Evolutionary conservation across 805 yeast species (phyloP), one percentile per base, ranked within the genome.

Genomic region (Spathaspora hagerdaliae): DNA sequence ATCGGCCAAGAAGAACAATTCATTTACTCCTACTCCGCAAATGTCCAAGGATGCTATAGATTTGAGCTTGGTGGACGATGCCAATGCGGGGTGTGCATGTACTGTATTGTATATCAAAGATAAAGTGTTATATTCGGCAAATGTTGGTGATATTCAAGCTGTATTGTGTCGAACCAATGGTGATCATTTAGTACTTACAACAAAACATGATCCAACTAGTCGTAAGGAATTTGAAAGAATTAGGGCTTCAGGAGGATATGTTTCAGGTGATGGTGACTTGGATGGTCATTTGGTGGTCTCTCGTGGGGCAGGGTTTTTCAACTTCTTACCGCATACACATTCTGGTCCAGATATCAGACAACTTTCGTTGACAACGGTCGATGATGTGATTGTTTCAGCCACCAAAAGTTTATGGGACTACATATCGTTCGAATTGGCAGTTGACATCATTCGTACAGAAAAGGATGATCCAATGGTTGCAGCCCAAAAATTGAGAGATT

Each of bases 401-500:
- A 84, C 94, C 2, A 80, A 79, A 48, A 86, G 83, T 46, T 64
- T 94, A 41, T 94, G 98, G 97, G 90, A 91, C 48, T 79, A 75
- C 55, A 76, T 94, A 50, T 79, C 90, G 7, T 81, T 80, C 52
- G 95, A 90, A 56, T 76, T 88, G 11, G 97, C 96, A 0, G 96
- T 91, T 32, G 99, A 94, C 64, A 82, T 94, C 46, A 83, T 91
- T 11, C 76, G 96, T 49, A 87, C 84, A 50, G 87, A 84, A 56
- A 82, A 81, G 55, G 82, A 82, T 14, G 88, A 87, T 54, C 96
- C 97, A 2, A 84, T 88, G 81, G 62, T 82, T 26, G 97, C 97
- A 0, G 97, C 99, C 0, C 95, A 89, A 55, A 89, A 87, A 58
- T 72, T 94, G 53, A 80, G 98, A 58, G 99, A 94, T 64, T 89